Evolutionary conservation across 257 asterid genomes (phyloP).

Genomic region (Capsicum baccatum): DNA sequence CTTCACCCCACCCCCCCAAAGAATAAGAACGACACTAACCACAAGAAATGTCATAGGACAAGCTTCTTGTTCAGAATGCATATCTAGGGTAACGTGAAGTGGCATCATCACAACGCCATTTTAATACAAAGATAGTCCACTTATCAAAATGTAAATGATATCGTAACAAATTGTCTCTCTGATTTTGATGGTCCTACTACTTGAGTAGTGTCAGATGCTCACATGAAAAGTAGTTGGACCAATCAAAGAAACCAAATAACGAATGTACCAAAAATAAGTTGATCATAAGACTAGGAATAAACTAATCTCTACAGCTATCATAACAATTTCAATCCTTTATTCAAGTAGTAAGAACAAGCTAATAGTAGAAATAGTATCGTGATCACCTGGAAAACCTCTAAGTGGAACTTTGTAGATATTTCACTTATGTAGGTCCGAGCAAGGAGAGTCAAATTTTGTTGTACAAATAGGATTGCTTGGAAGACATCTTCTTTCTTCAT

Average conservation of each 20-base stretch:
- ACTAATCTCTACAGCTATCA: background rate
- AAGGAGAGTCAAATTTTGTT: constrained; percentile 79
- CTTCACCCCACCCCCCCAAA: background rate
- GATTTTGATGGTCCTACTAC: background rate
- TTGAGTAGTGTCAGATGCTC: background rate
- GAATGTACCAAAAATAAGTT: background rate
- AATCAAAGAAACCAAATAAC: background rate
- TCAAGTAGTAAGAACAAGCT: constrained; percentile 9
- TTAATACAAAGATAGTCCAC: background rate
- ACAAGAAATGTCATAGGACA: background rate
- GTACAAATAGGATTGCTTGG: constrained; percentile 78
- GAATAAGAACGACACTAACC: background rate
- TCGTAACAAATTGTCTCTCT: background rate
- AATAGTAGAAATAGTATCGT: background rate
- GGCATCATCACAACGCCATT: background rate
- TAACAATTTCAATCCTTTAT: background rate
- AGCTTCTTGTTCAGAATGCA: background rate
- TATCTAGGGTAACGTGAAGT: background rate
- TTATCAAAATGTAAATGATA: background rate
- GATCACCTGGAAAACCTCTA: constrained; percentile 84
- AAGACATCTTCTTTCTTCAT: constrained; percentile 80
- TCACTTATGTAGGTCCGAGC: constrained; percentile 69
- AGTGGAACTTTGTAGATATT: constrained; percentile 72
- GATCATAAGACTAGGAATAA: constrained; percentile 10
- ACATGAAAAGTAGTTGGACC: background rate